Percentiles rank a stretch among this genome's conserved stretches.
phyloP scores from a whole-genome alignment of 2,329 filamentous ascomycete genomes.

The Alternaria postmessia region DNA sequence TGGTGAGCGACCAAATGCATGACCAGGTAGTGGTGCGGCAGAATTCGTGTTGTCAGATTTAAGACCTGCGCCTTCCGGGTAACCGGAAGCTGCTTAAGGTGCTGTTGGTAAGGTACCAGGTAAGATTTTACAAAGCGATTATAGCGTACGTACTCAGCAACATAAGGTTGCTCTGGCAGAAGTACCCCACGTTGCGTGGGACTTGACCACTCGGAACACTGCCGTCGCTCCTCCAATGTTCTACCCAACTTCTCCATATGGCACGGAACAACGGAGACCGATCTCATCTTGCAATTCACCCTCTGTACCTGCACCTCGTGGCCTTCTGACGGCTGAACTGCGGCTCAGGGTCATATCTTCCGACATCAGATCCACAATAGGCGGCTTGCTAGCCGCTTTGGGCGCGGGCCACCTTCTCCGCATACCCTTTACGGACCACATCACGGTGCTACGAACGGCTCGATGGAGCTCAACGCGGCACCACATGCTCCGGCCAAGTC shows the following conservation, averaged over 20 bases:
- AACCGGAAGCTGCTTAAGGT: background rate
- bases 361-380: constrained; percentile 20
- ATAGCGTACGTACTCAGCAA: background rate
- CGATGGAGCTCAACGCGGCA: constrained; percentile 37
- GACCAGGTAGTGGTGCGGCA: background rate
- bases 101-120: background rate
- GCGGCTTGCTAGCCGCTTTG: constrained; percentile 27
- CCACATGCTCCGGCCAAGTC: constrained; percentile 36
- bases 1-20: background rate
- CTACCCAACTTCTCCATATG: constrained; percentile 15
- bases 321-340: constrained; percentile 19
- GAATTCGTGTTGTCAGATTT: background rate
- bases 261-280: constrained; percentile 36
- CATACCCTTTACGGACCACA: constrained; percentile 24
- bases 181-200: constrained; percentile 16
- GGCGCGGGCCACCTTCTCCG: constrained; percentile 30
- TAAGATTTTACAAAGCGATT: background rate
- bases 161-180: background rate
- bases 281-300: constrained; percentile 22
- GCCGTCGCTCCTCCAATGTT: constrained; percentile 6
- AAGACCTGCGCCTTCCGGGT: background rate
- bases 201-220: constrained; percentile 8
- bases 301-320: constrained; percentile 22
- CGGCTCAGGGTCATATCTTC: constrained; percentile 29
- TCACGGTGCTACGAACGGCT: constrained; percentile 35